Evolutionary conservation across 2,329 filamentous ascomycete genomes (phyloP).

Genomic region (Aspergillus arachidicola): DNA sequence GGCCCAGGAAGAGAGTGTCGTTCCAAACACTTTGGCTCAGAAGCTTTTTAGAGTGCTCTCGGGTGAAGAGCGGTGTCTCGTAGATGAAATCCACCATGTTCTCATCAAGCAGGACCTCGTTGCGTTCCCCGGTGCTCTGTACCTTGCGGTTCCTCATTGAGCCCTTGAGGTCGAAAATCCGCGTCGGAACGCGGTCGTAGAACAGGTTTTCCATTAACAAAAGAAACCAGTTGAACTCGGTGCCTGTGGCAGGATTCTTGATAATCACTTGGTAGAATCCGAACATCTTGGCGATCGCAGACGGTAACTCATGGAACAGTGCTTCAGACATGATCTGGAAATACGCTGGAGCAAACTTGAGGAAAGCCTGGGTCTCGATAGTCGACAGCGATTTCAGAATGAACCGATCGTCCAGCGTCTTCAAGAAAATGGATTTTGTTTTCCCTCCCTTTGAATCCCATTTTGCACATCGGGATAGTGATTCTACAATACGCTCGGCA

Average conservation of each 20-base stretch:
- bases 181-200: conserved; percentile 86
- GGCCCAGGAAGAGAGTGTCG: conserved; percentile 90
- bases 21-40: conserved; percentile 93
- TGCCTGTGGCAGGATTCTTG: conserved; percentile 88
- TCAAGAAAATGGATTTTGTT: conserved; percentile 95
- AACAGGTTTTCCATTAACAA: conserved; percentile 98
- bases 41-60: conserved; percentile 94
- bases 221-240: conserved; percentile 92
- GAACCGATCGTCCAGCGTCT: conserved; percentile 91
- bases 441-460: conserved; percentile 99
- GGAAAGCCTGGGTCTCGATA: conserved; percentile 89
- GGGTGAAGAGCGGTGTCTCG: conserved; percentile 90
- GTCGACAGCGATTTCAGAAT: conserved; percentile 89
- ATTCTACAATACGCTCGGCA: conserved; percentile 91
- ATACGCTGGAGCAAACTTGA: conserved; percentile 94
- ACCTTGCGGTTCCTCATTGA: conserved; percentile 99
- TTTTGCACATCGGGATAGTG: conserved; percentile 89
- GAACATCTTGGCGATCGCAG: conserved; percentile 98
- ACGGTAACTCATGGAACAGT: conserved; percentile 91
- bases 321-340: conserved; percentile 97
- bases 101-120: conserved; percentile 94
- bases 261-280: conserved; percentile 97
- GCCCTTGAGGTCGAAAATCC: conserved; percentile 94
- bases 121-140: conserved; percentile 89
- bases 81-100: conserved; percentile 99